phyloP scores from a whole-genome alignment of 1,284 basidiomycete genomes.

The Ceratobasidium sp. region DNA sequence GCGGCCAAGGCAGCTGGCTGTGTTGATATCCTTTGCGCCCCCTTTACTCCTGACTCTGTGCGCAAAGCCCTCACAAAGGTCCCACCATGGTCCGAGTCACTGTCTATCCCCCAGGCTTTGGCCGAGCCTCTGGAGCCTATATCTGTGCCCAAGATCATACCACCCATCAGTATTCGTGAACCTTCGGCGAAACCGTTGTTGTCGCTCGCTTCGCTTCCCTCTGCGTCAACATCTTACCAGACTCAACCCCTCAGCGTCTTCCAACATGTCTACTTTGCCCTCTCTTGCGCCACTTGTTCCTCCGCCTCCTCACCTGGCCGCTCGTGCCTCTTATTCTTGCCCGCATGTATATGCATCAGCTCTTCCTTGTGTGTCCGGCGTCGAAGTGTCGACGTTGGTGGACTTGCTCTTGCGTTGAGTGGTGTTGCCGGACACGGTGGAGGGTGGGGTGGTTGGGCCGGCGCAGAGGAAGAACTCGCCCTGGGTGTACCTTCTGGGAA shows the following conservation, averaged over 20 bases:
- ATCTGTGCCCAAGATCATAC: not conserved
- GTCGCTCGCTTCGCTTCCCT: slow-evolving; percentile 32
- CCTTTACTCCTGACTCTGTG: slow-evolving; percentile 40
- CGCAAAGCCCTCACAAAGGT: slow-evolving; percentile 32
- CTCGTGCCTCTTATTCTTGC: slow-evolving; percentile 34
- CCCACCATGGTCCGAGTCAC: slow-evolving; percentile 10
- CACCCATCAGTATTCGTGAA: not conserved
- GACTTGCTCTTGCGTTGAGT: slow-evolving; percentile 76
- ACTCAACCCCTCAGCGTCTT: slow-evolving; percentile 28
- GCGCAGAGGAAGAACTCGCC: slow-evolving; percentile 59
- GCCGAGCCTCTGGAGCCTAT: no score
- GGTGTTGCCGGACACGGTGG: slow-evolving; percentile 55
- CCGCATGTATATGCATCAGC: slow-evolving; percentile 39
- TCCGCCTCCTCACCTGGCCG: slow-evolving; percentile 23
- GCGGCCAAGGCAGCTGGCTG: slow-evolving; percentile 19
- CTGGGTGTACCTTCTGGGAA: slow-evolving; percentile 43
- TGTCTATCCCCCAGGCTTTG: slow-evolving; percentile 9
- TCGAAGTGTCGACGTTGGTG: slow-evolving; percentile 84
- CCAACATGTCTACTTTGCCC: slow-evolving; percentile 30
- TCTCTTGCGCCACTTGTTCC: slow-evolving; percentile 37
- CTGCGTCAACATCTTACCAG: slow-evolving; percentile 30
- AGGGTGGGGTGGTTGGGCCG: slow-evolving; percentile 75
- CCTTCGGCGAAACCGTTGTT: slow-evolving; percentile 7
- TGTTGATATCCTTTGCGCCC: slow-evolving; percentile 34
- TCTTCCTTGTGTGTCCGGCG: slow-evolving; percentile 51